Percentiles rank a stretch among this genome's conserved stretches.
These are phyloP conservation scores for Trebouxia gelatinosa DNA, from an alignment of 163 green algal genomes.

Conservation along the genomic window DNA sequence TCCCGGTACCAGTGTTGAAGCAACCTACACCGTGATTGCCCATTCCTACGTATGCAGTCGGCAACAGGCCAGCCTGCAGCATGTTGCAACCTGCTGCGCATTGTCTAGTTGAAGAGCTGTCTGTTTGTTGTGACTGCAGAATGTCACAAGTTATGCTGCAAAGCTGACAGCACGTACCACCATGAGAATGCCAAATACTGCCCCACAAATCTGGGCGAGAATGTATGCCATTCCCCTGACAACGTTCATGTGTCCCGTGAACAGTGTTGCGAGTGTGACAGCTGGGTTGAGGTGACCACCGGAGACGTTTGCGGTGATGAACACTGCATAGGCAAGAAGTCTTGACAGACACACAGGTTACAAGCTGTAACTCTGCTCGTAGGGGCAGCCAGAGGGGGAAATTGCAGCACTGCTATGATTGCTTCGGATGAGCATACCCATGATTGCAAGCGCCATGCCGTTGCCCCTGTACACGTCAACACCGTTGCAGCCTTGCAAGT, in stretches of 20 bases:
- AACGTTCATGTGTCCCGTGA: conserved; percentile 16
- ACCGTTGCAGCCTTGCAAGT: no score
- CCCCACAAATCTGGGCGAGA: not conserved
- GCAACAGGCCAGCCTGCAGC: conserved; percentile 7
- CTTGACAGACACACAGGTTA: no score
- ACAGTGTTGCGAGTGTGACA: conserved; percentile 6
- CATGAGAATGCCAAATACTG: conserved; percentile 13
- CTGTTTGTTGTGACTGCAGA: no score
- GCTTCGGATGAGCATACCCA: no score
- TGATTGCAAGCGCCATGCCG: not conserved
- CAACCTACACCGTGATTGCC: not conserved
- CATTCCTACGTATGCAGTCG: not conserved
- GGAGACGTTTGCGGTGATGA: conserved; percentile 24
- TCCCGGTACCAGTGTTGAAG: not conserved
- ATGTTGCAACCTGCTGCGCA: no score
- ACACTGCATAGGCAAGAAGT: no score
- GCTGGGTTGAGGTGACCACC: conserved; percentile 28
- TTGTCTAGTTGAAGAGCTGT: no score
- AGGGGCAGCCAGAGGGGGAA: no score
- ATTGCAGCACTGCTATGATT: no score
- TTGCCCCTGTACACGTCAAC: conserved; percentile 15
- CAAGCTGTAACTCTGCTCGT: no score
- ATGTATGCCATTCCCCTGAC: not conserved
- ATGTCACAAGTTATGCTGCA: no score
- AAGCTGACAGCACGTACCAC: no score